Conservation (phyloP, 2,329 filamentous ascomycete genomes). For the Lachnellula arida region DNA sequence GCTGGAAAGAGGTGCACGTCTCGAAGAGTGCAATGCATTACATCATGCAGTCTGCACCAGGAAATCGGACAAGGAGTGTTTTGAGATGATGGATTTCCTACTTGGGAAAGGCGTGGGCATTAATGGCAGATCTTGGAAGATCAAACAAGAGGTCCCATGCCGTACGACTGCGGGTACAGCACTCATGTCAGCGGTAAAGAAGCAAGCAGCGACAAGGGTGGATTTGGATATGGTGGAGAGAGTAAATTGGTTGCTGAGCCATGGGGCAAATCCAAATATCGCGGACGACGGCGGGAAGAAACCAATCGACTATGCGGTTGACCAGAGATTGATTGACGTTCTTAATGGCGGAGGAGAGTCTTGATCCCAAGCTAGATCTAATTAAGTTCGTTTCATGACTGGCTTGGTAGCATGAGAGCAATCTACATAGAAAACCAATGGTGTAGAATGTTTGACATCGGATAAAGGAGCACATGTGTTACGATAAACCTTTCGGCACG, state of each 20-base stretch:
- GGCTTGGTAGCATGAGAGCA: too few species aligned
- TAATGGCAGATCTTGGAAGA: neutral
- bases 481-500: too few species aligned
- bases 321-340: neutral
- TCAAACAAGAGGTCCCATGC: neutral
- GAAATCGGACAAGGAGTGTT: neutral
- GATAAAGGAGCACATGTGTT: too few species aligned
- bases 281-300: neutral
- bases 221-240: neutral
- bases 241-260: neutral
- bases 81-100: neutral
- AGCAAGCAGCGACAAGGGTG: neutral
- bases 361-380: too few species aligned
- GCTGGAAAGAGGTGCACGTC: neutral
- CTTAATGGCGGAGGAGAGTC: too few species aligned
- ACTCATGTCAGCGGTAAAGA: neutral
- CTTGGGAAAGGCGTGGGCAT: neutral
- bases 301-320: neutral
- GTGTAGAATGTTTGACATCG: too few species aligned
- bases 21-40: neutral
- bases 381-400: too few species aligned
- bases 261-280: neutral
- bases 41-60: neutral
- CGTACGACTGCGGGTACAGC: neutral
- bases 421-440: too few species aligned